Percentiles rank a stretch among this genome's conserved stretches.
phyloP scores from a whole-genome alignment of 176 grass and related monocot genomes.

The Dactylis glomerata region DNA sequence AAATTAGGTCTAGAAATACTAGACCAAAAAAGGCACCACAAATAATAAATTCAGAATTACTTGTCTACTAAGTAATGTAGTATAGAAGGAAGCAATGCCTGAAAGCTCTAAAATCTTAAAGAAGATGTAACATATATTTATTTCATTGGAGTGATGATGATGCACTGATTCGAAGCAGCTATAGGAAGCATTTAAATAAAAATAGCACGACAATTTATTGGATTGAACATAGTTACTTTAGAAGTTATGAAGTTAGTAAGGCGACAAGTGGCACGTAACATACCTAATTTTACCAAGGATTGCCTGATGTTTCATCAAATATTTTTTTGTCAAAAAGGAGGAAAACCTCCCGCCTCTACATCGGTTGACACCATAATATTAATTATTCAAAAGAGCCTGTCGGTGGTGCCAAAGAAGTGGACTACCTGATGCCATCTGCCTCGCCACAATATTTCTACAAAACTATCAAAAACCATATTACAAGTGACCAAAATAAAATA shows the following conservation, averaged over 20 bases:
- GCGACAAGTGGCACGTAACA: conserved; percentile 32
- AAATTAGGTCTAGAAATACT: conserved; percentile 32
- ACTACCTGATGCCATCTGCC: no score
- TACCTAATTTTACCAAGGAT: conserved; percentile 28
- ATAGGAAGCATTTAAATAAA: neutral
- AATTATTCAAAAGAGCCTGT: no score
- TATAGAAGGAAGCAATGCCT: neutral
- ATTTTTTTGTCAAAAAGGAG: no score
- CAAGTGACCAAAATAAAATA: no score
- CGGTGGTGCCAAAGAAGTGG: no score
- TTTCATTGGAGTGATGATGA: conserved; percentile 32
- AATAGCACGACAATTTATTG: conserved; percentile 27
- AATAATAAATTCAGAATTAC: conserved; percentile 11
- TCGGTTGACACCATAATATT: no score
- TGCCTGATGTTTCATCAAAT: neutral
- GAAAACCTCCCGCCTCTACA: no score
- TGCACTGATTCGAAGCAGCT: conserved; percentile 33
- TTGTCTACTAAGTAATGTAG: conserved; percentile 39
- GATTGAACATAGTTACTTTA: conserved; percentile 26
- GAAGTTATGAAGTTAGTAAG: conserved; percentile 29
- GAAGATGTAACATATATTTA: conserved; percentile 5
- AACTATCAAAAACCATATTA: no score
- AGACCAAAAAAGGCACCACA: conserved; percentile 12
- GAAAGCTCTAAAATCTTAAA: conserved; percentile 32
- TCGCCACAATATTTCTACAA: no score